phyloP scores from a whole-genome alignment of 495 filamentous ascomycete species.

The Pyronema domesticum region DNA sequence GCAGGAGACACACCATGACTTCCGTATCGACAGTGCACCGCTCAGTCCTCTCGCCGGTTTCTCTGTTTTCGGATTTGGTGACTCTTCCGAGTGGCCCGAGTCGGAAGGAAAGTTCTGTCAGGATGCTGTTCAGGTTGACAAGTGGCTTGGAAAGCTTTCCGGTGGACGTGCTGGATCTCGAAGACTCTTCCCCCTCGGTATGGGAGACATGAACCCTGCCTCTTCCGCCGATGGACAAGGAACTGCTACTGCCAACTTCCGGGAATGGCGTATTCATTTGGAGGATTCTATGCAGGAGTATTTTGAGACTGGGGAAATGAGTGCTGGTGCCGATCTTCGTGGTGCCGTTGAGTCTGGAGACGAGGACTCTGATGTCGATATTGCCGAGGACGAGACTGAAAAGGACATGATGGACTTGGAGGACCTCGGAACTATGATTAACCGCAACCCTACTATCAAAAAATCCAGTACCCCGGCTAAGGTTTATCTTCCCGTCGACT shows the following conservation, averaged over 20 bases:
- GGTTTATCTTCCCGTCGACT: constrained; percentile 63
- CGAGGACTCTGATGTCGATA: constrained; percentile 37
- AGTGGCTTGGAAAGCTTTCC: constrained; percentile 87
- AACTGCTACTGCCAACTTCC: constrained; percentile 40
- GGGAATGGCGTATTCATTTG: constrained; percentile 65
- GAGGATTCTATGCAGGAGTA: constrained; percentile 50
- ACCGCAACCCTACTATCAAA: constrained; percentile 29
- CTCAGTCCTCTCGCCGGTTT: constrained; percentile 62
- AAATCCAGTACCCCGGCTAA: constrained; percentile 20
- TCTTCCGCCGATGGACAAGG: constrained; percentile 11
- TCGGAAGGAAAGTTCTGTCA: constrained; percentile 82
- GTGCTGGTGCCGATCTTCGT: constrained; percentile 36
- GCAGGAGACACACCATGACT: constrained; percentile 83
- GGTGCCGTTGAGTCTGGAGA: constrained; percentile 41
- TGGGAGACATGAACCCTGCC: constrained; percentile 62
- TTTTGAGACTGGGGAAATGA: constrained; percentile 22
- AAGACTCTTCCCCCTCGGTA: constrained; percentile 68
- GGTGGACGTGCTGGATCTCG: constrained; percentile 41
- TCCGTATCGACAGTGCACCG: constrained; percentile 80
- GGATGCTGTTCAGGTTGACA: constrained; percentile 74
- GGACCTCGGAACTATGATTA: constrained; percentile 54
- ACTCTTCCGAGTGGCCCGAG: constrained; percentile 75
- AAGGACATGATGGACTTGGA: constrained; percentile 58
- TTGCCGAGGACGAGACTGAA: constrained; percentile 28
- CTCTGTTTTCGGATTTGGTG: constrained; percentile 84